Percentiles rank a stretch among this genome's conserved stretches.
Conservation (phyloP, 2,329 filamentous ascomycete genomes). For the Arachnopeziza araneosa region DNA sequence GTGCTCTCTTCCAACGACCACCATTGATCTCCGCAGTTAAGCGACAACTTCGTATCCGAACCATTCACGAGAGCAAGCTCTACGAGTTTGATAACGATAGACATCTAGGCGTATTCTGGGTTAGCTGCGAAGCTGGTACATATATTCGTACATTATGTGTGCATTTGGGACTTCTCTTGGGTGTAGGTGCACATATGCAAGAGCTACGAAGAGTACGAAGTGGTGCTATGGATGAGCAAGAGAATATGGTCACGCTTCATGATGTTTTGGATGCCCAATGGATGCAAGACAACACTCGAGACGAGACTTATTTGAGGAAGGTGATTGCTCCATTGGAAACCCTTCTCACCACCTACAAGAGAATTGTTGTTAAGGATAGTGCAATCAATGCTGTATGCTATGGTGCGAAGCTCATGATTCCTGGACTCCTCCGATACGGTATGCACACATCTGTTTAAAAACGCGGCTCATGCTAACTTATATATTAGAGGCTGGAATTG, state of each 20-base stretch:
- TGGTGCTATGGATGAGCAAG: conserved; percentile 90
- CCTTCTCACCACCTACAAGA: conserved; percentile 88
- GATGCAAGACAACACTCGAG: conserved; percentile 90
- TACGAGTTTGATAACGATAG: conserved; percentile 98
- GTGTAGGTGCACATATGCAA: conserved; percentile 97
- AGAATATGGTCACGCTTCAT: conserved; percentile 87
- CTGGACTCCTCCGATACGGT: conserved; percentile 88
- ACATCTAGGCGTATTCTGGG: conserved; percentile 97
- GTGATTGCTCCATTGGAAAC: conserved; percentile 93
- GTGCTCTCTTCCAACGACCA: conserved; percentile 93
- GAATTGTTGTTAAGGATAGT: conserved; percentile 94
- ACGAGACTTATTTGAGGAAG: conserved; percentile 85
- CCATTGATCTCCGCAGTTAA: conserved; percentile 98
- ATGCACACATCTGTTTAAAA: conserved; percentile 31
- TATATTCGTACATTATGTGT: conserved; percentile 99
- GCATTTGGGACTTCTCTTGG: conserved; percentile 69
- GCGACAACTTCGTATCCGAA: conserved; percentile 95
- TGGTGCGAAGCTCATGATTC: conserved; percentile 98
- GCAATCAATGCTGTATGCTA: conserved; percentile 97
- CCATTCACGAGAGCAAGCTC: conserved; percentile 94
- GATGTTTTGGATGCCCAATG: conserved; percentile 95
- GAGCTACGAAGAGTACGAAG: conserved; percentile 89
- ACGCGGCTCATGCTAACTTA: conserved; percentile 24
- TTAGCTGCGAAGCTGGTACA: conserved; percentile 96
- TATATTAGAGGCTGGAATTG: conserved; percentile 71